A percentile compares a stretch with the other conserved stretches of the same genome.
These are phyloP conservation scores for Nitzschia putrida DNA, from an alignment of 108 stramenopile species.

Conservation along the genomic window DNA sequence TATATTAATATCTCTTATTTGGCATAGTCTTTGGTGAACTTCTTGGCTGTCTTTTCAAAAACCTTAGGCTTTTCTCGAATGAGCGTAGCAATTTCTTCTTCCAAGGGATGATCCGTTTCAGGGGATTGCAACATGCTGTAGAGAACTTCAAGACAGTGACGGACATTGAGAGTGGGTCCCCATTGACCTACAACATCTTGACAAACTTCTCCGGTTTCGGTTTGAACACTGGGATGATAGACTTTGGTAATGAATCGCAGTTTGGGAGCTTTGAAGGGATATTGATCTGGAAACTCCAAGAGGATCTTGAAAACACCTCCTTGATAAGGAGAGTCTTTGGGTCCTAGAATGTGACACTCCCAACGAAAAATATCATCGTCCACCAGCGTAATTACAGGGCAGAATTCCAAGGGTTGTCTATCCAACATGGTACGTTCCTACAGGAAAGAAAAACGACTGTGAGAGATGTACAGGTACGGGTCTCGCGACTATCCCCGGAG, in stretches of 20 bases:
- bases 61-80: conserved; percentile 60
- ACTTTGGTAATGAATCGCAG: conserved; percentile 79
- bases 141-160: conserved; percentile 45
- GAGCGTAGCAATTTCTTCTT: conserved; percentile 53
- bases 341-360: conserved; percentile 49
- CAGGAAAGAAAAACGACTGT: not conserved
- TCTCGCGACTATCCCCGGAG: too few relatives aligned
- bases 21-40: conserved; percentile 63
- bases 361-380: conserved; percentile 45
- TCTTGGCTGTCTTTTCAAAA: conserved; percentile 67
- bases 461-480: too few relatives aligned
- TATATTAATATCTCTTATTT: conserved; percentile 28
- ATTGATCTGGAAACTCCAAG: conserved; percentile 73
- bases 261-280: conserved; percentile 90
- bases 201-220: conserved; percentile 83
- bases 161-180: conserved; percentile 65
- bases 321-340: conserved; percentile 71
- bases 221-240: conserved; percentile 84
- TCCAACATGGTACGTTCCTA: conserved; percentile 56
- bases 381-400: conserved; percentile 31
- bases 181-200: conserved; percentile 75
- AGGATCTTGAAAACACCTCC: conserved; percentile 72
- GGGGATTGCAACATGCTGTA: conserved; percentile 53
- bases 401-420: conserved; percentile 46
- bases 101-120: conserved; percentile 62